Conservation (phyloP, 169 alveolate genomes). For the Neospora caninum region DNA sequence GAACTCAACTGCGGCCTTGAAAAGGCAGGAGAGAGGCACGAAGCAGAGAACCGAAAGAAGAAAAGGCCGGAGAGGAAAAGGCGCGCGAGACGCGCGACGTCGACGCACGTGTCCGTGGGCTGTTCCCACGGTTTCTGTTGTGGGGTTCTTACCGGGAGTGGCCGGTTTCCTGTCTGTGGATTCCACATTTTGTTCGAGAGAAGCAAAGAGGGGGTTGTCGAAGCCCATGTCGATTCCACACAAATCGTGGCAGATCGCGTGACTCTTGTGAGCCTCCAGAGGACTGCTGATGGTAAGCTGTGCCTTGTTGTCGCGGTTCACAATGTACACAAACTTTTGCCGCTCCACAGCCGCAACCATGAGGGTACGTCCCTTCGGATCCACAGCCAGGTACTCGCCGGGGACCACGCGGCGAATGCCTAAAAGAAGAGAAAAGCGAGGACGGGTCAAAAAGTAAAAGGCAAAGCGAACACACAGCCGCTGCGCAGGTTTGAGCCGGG, state of each 20-base stretch:
- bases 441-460: background rate
- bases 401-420: slow-evolving; percentile 71
- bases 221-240: slow-evolving; percentile 95
- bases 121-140: background rate
- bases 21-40: background rate
- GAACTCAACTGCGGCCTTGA: background rate
- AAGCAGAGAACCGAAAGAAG: background rate
- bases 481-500: too few relatives aligned
- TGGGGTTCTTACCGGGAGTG: background rate
- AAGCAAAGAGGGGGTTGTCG: slow-evolving; percentile 96
- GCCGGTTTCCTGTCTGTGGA: slow-evolving; percentile 80
- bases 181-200: slow-evolving; percentile 94
- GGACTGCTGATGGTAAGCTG: slow-evolving; percentile 94
- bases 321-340: slow-evolving; percentile 97
- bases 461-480: too few relatives aligned
- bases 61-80: background rate
- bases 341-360: slow-evolving; percentile 99
- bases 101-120: background rate
- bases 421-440: background rate
- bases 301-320: slow-evolving; percentile 94
- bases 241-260: slow-evolving; percentile 92
- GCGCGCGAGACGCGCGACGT: background rate
- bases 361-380: slow-evolving; percentile 99
- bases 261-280: slow-evolving; percentile 96
- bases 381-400: slow-evolving; percentile 99